Evolutionary conservation across 2,329 filamentous ascomycete genomes (phyloP).

Genomic region (Diaporthe caulivora): DNA sequence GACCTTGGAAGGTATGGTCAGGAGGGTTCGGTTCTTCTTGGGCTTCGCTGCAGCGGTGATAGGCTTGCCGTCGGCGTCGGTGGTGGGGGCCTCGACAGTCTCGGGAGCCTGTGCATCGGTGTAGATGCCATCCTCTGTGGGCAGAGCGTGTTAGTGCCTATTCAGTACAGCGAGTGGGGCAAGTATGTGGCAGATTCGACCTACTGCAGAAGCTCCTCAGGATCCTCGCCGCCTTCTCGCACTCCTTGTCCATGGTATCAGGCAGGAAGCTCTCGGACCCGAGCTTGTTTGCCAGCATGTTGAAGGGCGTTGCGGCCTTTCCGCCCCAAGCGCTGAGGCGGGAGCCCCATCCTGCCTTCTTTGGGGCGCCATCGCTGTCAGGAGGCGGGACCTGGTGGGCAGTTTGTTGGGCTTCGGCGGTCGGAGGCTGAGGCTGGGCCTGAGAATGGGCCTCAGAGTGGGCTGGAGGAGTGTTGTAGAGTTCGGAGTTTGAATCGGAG

Average conservation of each 20-base stretch:
- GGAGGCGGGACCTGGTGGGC: conserved; percentile 38
- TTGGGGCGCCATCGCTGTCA: conserved; percentile 31
- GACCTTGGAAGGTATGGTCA: conserved; percentile 69
- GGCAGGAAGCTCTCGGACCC: conserved; percentile 90
- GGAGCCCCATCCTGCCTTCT: conserved; percentile 43
- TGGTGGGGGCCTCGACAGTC: conserved; percentile 42
- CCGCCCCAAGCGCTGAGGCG: conserved; percentile 51
- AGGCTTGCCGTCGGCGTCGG: conserved; percentile 45
- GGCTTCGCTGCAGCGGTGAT: conserved; percentile 47
- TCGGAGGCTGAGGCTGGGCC: neutral
- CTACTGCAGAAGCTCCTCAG: conserved; percentile 86
- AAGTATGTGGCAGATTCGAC: conserved; percentile 46
- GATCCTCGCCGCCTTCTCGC: conserved; percentile 90
- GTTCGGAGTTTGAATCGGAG: conserved; percentile 43
- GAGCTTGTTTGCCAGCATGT: conserved; percentile 83
- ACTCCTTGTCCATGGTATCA: conserved; percentile 87
- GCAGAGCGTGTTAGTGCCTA: conserved; percentile 40
- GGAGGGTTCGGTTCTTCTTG: conserved; percentile 60
- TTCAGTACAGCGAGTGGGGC: neutral
- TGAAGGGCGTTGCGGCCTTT: conserved; percentile 78
- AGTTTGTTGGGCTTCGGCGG: neutral
- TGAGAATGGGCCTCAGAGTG: neutral
- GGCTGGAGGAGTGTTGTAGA: conserved; percentile 29
- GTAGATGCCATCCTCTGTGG: conserved; percentile 66
- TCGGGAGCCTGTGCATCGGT: conserved; percentile 48